Percentiles rank a stretch among this genome's conserved stretches.
Evolutionary conservation across 495 filamentous ascomycete genomes (phyloP).

Genomic region (Talaromyces nanjingensis): DNA sequence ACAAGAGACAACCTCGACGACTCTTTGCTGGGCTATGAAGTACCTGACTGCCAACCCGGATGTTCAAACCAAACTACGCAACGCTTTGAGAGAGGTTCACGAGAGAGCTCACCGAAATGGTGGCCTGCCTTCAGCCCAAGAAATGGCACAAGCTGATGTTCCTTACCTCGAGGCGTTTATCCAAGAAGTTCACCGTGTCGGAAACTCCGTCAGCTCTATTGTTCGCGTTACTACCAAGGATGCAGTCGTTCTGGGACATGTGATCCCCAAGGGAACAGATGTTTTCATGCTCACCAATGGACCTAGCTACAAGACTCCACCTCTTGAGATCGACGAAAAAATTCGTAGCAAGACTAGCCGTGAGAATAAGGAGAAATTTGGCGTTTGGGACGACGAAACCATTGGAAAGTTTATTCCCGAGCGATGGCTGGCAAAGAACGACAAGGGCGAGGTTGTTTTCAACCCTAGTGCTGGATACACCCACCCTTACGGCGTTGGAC

Average conservation of each 20-base stretch:
- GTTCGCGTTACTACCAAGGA: conserved; percentile 20
- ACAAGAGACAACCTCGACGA: conserved; percentile 12
- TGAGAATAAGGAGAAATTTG: background rate
- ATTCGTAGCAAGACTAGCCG: background rate
- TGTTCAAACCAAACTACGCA: conserved; percentile 23
- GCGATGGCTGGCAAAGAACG: background rate
- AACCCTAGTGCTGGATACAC: background rate
- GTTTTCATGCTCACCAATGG: background rate
- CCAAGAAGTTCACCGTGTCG: conserved; percentile 27
- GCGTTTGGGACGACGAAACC: background rate
- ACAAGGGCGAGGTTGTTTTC: background rate
- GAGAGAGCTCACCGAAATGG: conserved; percentile 10
- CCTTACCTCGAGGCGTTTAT: conserved; percentile 32
- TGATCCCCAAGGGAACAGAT: conserved; percentile 20
- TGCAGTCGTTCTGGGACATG: conserved; percentile 22
- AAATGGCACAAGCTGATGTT: conserved; percentile 4
- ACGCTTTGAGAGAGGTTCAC: conserved; percentile 10
- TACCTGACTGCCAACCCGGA: conserved; percentile 19
- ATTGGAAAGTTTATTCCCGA: background rate
- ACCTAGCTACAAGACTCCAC: background rate
- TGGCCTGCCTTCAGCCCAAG: no score
- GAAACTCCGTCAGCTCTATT: conserved; percentile 9
- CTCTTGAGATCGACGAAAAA: background rate
- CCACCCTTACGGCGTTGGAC: background rate
- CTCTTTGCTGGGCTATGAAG: conserved; percentile 27